Base-by-base conservation (phyloP, 768 basidiomycete genomes). In the Chalciporus sphaerocephalus region DNA sequence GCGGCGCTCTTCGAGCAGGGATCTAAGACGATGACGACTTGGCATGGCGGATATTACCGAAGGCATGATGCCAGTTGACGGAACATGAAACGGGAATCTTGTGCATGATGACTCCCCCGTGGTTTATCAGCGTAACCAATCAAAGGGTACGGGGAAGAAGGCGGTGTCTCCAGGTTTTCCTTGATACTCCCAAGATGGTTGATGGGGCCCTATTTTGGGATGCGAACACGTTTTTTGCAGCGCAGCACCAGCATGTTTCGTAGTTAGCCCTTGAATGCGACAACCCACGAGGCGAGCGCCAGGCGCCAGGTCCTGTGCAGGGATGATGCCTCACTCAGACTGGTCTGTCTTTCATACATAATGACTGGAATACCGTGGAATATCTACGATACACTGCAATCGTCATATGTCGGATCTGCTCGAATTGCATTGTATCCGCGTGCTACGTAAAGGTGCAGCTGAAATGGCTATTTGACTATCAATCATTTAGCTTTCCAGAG, bases 41-140 rank as follows among this genome's bases (percentile, higher is more conserved):
- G 36, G 48, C 23, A 48, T 30, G 37, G 43, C 64, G 64, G 64
- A 66, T 58, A 66, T 66, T 66, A 66, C 61, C 64, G 64, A 68
- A 44, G 53, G 49, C 57, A 56, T 61, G 55, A 55, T 65, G 64
- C 45, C 47, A 50, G 52, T 54, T 56, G 54, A 52, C 48, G 48
- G 33, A 46, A 53, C 46, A 55, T 55, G 59, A 64, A 39, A 67
- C 61, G 66, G 65, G 59, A 65, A 65, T 57, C 66, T 56, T 54
- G n/a, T n/a, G 54, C 54, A 56, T 54, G 57, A 61, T 51, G 54
- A 59, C 55, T 53, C 61, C 53, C 44, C 48, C 60, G 57, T 66
- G 59, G 54, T 47, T 56, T 58, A 64, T 62, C 65, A 54, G 57
- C 55, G 48, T 48, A 42, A 51, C 55, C 52, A 67, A 65, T 66